These are phyloP conservation scores for Pichiaceae sp. DNA, from an alignment of 1,139 yeast species.

Conservation along the genomic window DNA sequence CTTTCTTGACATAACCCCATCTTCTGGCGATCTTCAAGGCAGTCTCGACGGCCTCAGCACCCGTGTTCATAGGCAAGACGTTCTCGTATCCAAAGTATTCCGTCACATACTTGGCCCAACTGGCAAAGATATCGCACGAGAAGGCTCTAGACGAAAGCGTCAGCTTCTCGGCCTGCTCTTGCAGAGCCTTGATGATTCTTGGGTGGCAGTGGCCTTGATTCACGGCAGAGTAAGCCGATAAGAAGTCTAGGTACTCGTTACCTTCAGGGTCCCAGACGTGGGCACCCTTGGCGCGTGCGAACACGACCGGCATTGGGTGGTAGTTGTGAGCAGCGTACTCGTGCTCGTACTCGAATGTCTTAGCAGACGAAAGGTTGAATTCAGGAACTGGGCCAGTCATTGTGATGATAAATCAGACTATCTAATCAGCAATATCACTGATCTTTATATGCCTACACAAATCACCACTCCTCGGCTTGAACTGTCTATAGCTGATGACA, in stretches of 20 bases:
- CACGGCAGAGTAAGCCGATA: slow-evolving; percentile 93
- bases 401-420: too few relatives aligned
- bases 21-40: slow-evolving; percentile 90
- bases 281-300: slow-evolving; percentile 80
- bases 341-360: slow-evolving; percentile 63
- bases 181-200: slow-evolving; percentile 73
- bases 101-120: slow-evolving; percentile 80
- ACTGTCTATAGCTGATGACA: too few relatives aligned
- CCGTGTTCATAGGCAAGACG: slow-evolving; percentile 97
- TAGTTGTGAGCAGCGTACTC: slow-evolving; percentile 93
- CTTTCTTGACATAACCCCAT: slow-evolving; percentile 92
- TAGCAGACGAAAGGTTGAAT: slow-evolving; percentile 49
- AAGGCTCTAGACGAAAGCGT: slow-evolving; percentile 91
- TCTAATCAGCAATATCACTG: too few relatives aligned
- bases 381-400: slow-evolving; percentile 18
- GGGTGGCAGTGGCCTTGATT: slow-evolving; percentile 99
- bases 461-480: too few relatives aligned
- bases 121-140: slow-evolving; percentile 82
- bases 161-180: slow-evolving; percentile 77
- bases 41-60: slow-evolving; percentile 98
- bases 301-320: slow-evolving; percentile 94
- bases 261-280: slow-evolving; percentile 99
- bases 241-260: slow-evolving; percentile 74
- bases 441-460: too few relatives aligned
- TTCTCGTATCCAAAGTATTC: slow-evolving; percentile 85